Conservation (phyloP, 768 basidiomycete species). For the Gymnopilus junonius region DNA sequence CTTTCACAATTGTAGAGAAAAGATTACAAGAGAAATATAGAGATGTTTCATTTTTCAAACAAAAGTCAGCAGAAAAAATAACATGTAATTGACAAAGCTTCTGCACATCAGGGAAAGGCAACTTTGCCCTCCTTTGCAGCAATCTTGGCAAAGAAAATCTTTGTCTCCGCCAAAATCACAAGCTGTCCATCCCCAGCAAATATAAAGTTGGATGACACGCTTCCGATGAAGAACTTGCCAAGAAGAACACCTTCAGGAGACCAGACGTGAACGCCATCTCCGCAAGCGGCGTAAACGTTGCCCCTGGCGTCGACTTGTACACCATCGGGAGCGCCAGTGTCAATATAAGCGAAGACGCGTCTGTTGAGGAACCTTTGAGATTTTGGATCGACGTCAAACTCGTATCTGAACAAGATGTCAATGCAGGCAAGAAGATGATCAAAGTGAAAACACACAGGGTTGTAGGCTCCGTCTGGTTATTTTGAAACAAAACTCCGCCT, state of each 20-base stretch:
- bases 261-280: conserved; percentile 68
- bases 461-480: conserved; percentile 61
- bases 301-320: conserved; percentile 65
- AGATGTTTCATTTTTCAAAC: neutral
- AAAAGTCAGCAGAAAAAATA: neutral
- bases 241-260: conserved; percentile 52
- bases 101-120: conserved; percentile 15
- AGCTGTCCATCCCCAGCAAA: conserved; percentile 47
- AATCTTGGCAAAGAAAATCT: conserved; percentile 50
- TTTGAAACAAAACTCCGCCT: conserved; percentile 46
- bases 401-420: conserved; percentile 49
- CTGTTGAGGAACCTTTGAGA: conserved; percentile 58
- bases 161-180: conserved; percentile 51
- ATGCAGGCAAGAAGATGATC: neutral
- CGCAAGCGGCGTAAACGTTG: conserved; percentile 70
- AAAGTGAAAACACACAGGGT: conserved; percentile 56
- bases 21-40: too few relatives aligned
- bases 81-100: neutral
- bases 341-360: conserved; percentile 68
- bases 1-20: too few relatives aligned
- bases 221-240: conserved; percentile 65
- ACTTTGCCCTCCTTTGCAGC: conserved; percentile 36
- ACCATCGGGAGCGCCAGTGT: conserved; percentile 71
- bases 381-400: conserved; percentile 64
- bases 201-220: conserved; percentile 47